Evolutionary conservation across 2,329 filamentous ascomycete species (phyloP).

Genomic region (Corinectria fuckeliana): DNA sequence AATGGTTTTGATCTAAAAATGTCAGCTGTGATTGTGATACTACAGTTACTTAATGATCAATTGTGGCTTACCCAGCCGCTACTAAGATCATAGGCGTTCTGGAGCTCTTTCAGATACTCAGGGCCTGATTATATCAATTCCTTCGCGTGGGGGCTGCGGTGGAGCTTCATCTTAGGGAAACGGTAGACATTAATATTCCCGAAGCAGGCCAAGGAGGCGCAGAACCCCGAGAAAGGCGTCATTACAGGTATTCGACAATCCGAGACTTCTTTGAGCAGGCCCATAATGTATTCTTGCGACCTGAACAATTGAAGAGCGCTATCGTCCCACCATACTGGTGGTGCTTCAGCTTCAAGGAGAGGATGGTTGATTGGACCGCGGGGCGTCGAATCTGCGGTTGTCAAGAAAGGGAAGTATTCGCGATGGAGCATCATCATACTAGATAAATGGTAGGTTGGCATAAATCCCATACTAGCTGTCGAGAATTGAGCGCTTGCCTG

Average conservation of each 20-base stretch:
- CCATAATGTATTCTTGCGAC: conserved; percentile 45
- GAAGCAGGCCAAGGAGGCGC: conserved; percentile 52
- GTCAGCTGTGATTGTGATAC: neutral
- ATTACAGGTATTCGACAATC: conserved; percentile 45
- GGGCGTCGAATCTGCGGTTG: conserved; percentile 43
- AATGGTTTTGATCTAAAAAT: conserved; percentile 31
- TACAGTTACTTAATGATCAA: too few relatives aligned
- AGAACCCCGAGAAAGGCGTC: conserved; percentile 54
- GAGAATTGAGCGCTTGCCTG: conserved; percentile 38
- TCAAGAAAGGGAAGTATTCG: conserved; percentile 54
- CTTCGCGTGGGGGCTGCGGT: conserved; percentile 21
- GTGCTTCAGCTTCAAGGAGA: conserved; percentile 46
- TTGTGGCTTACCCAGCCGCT: conserved; percentile 33
- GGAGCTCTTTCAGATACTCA: conserved; percentile 33
- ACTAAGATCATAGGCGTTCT: conserved; percentile 31
- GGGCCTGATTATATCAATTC: conserved; percentile 30
- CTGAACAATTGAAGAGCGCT: conserved; percentile 46
- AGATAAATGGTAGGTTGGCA: too few relatives aligned
- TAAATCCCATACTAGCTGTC: too few relatives aligned
- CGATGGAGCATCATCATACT: conserved; percentile 51
- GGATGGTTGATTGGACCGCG: conserved; percentile 50
- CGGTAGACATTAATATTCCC: conserved; percentile 49
- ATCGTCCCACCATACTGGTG: conserved; percentile 49
- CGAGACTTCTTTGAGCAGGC: conserved; percentile 45
- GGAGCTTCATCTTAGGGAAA: conserved; percentile 50